These are phyloP conservation scores for Eragrostis tef DNA, from an alignment of 202 grass and related monocot genomes.

Conservation along the genomic window DNA sequence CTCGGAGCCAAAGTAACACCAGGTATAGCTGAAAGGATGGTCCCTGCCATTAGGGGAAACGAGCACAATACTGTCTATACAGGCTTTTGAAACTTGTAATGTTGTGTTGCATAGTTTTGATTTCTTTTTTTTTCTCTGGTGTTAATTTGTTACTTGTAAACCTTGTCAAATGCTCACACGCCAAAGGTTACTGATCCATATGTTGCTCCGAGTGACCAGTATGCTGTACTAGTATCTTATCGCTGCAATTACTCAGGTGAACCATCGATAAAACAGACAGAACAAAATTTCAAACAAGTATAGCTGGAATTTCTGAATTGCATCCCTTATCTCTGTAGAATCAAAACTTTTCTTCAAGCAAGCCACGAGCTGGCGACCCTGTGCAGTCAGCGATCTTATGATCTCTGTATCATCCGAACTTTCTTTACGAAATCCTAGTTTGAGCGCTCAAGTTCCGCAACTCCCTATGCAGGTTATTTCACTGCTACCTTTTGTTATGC, in stretches of 20 bases:
- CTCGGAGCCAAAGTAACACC: conserved; percentile 1
- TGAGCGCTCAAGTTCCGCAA: conserved; percentile 68
- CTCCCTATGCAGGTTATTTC: conserved; percentile 92
- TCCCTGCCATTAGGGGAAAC: conserved; percentile 21
- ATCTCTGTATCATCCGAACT: conserved; percentile 82
- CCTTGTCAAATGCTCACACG: conserved; percentile 39
- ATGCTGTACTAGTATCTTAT: conserved; percentile 89
- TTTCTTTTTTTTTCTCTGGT: neutral
- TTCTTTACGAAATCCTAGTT: conserved; percentile 58
- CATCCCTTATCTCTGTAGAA: conserved; percentile 55
- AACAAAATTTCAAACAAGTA: conserved; percentile 26
- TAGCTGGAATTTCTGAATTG: conserved; percentile 32
- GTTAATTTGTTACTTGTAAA: conserved; percentile 41
- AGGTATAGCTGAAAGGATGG: conserved; percentile 12
- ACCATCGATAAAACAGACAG: conserved; percentile 20
- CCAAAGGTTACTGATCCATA: conserved; percentile 53
- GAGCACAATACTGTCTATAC: neutral
- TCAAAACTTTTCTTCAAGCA: conserved; percentile 99
- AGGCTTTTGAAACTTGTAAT: conserved; percentile 37
- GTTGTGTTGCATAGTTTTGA: conserved; percentile 43
- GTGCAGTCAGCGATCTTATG: conserved; percentile 88
- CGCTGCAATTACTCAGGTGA: conserved; percentile 95
- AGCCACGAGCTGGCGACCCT: conserved; percentile 78
- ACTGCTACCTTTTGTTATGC: conserved; percentile 18
- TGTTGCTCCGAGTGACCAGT: conserved; percentile 62